Evolutionary conservation across 2,329 filamentous ascomycete species (phyloP).

Genomic region (Fonsecaea pedrosoi): DNA sequence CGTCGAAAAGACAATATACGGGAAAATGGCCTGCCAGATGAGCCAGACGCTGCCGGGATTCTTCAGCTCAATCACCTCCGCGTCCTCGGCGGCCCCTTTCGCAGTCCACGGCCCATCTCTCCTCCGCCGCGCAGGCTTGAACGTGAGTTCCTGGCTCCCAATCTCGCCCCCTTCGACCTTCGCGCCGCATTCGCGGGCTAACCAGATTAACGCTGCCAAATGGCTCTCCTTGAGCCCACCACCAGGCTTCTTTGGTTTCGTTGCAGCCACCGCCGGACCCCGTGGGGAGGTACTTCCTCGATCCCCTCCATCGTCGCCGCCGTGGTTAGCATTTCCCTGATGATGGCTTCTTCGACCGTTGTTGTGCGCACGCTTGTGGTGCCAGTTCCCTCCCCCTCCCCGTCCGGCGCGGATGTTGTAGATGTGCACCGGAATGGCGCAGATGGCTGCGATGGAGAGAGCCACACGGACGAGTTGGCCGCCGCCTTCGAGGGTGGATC

Average conservation of each 20-base stretch:
- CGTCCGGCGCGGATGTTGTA: conserved; percentile 60
- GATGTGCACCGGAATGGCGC: conserved; percentile 57
- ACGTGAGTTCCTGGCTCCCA: conserved; percentile 46
- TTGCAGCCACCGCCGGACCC: conserved; percentile 19
- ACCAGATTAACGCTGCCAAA: conserved; percentile 61
- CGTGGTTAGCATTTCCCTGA: too few species aligned
- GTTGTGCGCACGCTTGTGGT: neutral
- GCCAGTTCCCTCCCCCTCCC: conserved; percentile 39
- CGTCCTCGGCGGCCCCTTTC: neutral
- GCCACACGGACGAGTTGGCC: conserved; percentile 67
- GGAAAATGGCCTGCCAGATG: conserved; percentile 65
- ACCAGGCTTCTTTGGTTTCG: conserved; percentile 42
- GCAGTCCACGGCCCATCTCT: neutral
- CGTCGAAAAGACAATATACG: conserved; percentile 59
- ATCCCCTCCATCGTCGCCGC: neutral
- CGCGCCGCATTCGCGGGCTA: conserved; percentile 59
- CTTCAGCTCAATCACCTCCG: conserved; percentile 50
- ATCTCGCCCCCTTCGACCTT: conserved; percentile 45
- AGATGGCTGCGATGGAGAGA: conserved; percentile 62
- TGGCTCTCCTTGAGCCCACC: conserved; percentile 65
- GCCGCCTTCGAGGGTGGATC: conserved; percentile 66
- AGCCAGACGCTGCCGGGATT: conserved; percentile 63
- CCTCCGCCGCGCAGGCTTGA: conserved; percentile 34
- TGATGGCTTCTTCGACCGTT: neutral
- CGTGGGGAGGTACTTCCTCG: neutral